phyloP scores from a whole-genome alignment of 2,329 filamentous ascomycete species.

The Ophiosphaerella herpotricha region DNA sequence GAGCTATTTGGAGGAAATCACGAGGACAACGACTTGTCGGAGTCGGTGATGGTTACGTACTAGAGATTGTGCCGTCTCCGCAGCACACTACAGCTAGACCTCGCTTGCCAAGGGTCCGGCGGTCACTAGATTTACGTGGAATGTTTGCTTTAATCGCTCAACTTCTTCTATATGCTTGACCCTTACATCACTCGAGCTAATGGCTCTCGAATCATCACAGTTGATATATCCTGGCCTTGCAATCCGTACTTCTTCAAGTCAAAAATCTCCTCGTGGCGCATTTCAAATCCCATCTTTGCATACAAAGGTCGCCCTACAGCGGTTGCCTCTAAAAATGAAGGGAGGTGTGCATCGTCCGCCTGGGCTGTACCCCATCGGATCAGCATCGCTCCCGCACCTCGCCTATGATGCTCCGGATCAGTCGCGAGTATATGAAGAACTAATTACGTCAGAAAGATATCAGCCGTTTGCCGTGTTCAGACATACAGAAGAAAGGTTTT shows the following conservation, averaged over 20 bases:
- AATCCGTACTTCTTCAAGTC: slow-evolving; percentile 37
- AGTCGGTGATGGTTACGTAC: not conserved
- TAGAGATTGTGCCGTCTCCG: not conserved
- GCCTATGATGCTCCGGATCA: slow-evolving; percentile 47
- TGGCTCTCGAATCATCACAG: slow-evolving; percentile 37
- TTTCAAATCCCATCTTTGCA: slow-evolving; percentile 34
- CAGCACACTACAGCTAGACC: too few species aligned
- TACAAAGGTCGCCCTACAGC: slow-evolving; percentile 49
- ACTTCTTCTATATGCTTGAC: not conserved
- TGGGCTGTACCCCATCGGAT: slow-evolving; percentile 47
- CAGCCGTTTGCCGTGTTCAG: not conserved
- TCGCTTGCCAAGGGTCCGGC: too few species aligned
- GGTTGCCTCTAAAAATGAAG: slow-evolving; percentile 50
- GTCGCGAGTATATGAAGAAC: slow-evolving; percentile 41
- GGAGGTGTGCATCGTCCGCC: slow-evolving; percentile 48
- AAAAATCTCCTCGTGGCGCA: slow-evolving; percentile 24
- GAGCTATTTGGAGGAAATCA: not conserved
- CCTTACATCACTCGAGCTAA: not conserved
- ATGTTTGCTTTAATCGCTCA: not conserved
- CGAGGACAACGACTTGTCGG: not conserved
- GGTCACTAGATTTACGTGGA: too few species aligned
- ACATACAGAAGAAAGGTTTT: slow-evolving; percentile 43
- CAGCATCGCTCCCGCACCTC: slow-evolving; percentile 48
- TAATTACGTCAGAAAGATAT: slow-evolving; percentile 7
- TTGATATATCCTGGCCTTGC: slow-evolving; percentile 32